Evolutionary conservation across 2,329 filamentous ascomycete genomes (phyloP).

Genomic region (Colletotrichum gigasporum): DNA sequence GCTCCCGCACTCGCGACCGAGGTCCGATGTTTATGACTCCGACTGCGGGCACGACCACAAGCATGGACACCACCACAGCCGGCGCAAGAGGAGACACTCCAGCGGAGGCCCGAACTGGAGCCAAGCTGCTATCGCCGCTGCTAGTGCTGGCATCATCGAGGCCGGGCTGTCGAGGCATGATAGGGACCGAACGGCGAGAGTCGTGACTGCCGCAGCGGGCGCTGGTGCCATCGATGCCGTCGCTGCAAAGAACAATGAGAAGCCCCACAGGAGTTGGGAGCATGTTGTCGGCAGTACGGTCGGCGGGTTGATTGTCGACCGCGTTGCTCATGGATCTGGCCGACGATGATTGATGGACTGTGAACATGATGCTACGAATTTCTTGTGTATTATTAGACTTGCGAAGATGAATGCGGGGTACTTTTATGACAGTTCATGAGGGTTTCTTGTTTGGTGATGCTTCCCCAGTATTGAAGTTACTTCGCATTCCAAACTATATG

Average conservation of each 20-base stretch:
- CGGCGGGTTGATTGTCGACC: conserved; percentile 4
- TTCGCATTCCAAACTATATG: too few species aligned
- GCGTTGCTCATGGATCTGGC: conserved; percentile 8
- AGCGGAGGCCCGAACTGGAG: neutral
- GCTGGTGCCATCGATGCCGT: conserved; percentile 16
- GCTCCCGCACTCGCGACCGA: neutral
- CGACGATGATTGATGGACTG: accelerated
- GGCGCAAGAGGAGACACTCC: conserved; percentile 12
- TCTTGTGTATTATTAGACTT: neutral
- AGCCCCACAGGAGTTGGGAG: conserved; percentile 9
- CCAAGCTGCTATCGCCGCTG: conserved; percentile 20
- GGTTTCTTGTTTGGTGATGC: too few species aligned
- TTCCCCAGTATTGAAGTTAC: too few species aligned
- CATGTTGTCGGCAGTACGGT: conserved; percentile 12
- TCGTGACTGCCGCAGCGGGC: conserved; percentile 21
- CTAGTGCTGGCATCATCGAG: conserved; percentile 21
- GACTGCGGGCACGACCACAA: neutral
- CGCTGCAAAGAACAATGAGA: neutral
- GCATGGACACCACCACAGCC: neutral
- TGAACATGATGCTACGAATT: neutral
- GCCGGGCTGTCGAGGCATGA: conserved; percentile 11
- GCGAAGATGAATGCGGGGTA: too few species aligned
- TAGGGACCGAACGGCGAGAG: conserved; percentile 6
- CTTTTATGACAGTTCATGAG: too few species aligned
- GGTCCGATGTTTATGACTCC: neutral